These are phyloP conservation scores for Pythium diclinum DNA, from an alignment of 352 stramenopile species.

Conservation along the genomic window DNA sequence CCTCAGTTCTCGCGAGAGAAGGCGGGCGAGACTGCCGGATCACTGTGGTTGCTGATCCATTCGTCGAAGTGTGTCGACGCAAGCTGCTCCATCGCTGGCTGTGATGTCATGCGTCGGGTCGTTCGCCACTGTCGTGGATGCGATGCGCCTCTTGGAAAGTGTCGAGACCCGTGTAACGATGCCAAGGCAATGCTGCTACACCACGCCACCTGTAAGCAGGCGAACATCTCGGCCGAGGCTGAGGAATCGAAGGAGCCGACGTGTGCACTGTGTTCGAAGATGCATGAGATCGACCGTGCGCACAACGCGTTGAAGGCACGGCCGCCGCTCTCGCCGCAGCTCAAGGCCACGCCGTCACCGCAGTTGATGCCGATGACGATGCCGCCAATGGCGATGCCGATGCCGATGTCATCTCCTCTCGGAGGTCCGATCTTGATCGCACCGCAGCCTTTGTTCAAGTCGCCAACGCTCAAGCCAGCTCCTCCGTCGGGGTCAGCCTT, in stretches of 20 bases:
- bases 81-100: slow-evolving; percentile 40
- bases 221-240: slow-evolving; percentile 16
- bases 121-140: slow-evolving; percentile 62
- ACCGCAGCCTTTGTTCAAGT: slow-evolving; percentile 22
- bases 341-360: slow-evolving; percentile 16
- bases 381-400: slow-evolving; percentile 3
- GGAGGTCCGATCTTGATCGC: slow-evolving; percentile 23
- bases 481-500: neutral
- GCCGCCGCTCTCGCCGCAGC: slow-evolving; percentile 24
- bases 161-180: slow-evolving; percentile 68
- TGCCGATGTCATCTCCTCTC: slow-evolving; percentile 4
- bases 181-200: slow-evolving; percentile 77
- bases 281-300: slow-evolving; percentile 65
- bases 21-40: slow-evolving; percentile 57
- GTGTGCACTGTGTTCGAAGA: slow-evolving; percentile 58
- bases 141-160: slow-evolving; percentile 55
- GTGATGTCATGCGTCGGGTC: slow-evolving; percentile 68
- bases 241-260: slow-evolving; percentile 40
- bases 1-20: slow-evolving; percentile 52
- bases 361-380: slow-evolving; percentile 13
- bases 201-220: slow-evolving; percentile 43
- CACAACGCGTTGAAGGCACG: slow-evolving; percentile 46
- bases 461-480: slow-evolving; percentile 14
- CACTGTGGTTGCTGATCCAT: slow-evolving; percentile 69
- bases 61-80: slow-evolving; percentile 42